Percentiles rank a stretch among this genome's conserved stretches.
Conservation (phyloP, 306 rosid species). For the Casuarina equisetifolia region DNA sequence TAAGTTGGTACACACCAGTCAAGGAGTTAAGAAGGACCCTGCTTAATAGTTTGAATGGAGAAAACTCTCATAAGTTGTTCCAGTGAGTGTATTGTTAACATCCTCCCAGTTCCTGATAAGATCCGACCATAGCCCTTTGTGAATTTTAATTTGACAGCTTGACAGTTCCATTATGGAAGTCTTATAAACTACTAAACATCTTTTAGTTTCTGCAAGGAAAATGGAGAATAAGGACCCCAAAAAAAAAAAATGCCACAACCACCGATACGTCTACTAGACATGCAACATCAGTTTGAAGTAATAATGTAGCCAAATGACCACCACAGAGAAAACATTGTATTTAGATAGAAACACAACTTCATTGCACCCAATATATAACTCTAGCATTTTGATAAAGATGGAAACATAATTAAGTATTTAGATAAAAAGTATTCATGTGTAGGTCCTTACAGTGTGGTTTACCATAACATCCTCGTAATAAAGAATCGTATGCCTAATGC, state of each 20-base stretch:
- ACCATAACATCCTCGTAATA: slow-evolving; percentile 83
- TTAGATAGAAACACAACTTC: too few relatives aligned
- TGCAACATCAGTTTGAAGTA: too few relatives aligned
- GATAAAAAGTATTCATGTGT: background rate
- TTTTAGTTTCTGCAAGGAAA: slow-evolving; percentile 62
- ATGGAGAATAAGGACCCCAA: slow-evolving; percentile 1
- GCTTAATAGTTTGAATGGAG: slow-evolving; percentile 60
- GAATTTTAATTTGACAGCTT: slow-evolving; percentile 87
- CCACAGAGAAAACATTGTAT: too few relatives aligned
- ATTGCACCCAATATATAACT: too few relatives aligned
- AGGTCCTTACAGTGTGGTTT: slow-evolving; percentile 65
- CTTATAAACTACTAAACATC: slow-evolving; percentile 70
- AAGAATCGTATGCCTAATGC: slow-evolving; percentile 73
- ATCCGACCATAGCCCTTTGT: slow-evolving; percentile 63
- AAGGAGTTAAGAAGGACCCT: slow-evolving; percentile 33
- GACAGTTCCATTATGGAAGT: slow-evolving; percentile 63
- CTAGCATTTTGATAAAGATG: too few relatives aligned
- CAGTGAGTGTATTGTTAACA: slow-evolving; percentile 60
- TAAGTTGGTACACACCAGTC: slow-evolving; percentile 51
- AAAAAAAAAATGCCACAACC: background rate
- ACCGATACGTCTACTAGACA: background rate
- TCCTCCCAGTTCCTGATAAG: slow-evolving; percentile 86
- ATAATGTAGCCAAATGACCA: too few relatives aligned
- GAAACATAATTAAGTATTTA: too few relatives aligned
- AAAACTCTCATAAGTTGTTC: slow-evolving; percentile 70